Conservation (phyloP, 2,329 filamentous ascomycete species). For the Didymosphaeria variabile region DNA sequence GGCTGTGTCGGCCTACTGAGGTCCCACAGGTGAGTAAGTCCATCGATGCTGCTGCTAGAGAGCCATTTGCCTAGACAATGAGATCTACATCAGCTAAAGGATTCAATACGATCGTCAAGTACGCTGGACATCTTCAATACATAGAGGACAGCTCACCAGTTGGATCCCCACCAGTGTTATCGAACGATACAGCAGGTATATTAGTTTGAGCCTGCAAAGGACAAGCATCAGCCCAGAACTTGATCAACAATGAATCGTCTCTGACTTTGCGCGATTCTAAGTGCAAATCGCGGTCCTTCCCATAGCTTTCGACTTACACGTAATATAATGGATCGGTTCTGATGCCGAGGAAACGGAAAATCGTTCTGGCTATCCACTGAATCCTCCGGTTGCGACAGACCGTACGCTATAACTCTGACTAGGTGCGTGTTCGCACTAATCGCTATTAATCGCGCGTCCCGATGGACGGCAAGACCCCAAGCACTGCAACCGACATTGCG, state of each 20-base stretch:
- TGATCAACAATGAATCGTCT: neutral
- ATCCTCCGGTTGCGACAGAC: constrained; percentile 48
- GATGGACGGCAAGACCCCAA: constrained; percentile 89
- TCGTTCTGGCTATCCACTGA: constrained; percentile 29
- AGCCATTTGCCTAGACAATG: constrained; percentile 56
- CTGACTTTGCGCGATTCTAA: neutral
- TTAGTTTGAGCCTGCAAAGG: constrained; percentile 50
- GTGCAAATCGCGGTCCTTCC: too few relatives aligned
- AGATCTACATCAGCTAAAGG: neutral
- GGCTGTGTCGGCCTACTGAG: constrained; percentile 31
- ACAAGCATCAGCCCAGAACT: neutral
- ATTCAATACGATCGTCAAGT: neutral
- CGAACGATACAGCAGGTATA: constrained; percentile 67
- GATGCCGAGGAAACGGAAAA: constrained; percentile 37
- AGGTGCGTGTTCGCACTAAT: constrained; percentile 77
- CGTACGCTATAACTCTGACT: constrained; percentile 69
- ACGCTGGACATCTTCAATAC: neutral
- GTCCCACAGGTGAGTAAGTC: constrained; percentile 60
- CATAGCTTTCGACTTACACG: constrained; percentile 15
- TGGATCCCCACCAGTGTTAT: constrained; percentile 65
- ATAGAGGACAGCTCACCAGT: constrained; percentile 45
- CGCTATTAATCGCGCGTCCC: constrained; percentile 82
- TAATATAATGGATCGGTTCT: constrained; percentile 30
- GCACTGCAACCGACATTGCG: constrained; percentile 80
- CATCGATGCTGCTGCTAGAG: constrained; percentile 65